Evolutionary conservation across 2,329 filamentous ascomycete species (phyloP).

Genomic region (Epichloe sibirici): DNA sequence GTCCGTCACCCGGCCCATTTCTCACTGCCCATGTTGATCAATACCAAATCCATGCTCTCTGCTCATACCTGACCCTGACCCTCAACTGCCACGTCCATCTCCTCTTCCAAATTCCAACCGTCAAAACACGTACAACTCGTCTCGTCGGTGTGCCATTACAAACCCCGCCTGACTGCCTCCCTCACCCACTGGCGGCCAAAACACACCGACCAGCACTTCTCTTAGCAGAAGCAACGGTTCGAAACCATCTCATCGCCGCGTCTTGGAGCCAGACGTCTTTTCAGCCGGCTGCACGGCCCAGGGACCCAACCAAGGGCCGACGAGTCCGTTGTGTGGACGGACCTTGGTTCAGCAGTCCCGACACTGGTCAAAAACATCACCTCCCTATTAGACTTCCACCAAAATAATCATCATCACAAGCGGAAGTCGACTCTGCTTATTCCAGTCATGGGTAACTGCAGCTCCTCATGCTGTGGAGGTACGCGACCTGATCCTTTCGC

Average conservation of each 20-base stretch:
- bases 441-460: constrained; percentile 47
- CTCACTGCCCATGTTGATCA: constrained; percentile 1
- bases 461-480: constrained; percentile 46
- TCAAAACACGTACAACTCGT: constrained; percentile 1
- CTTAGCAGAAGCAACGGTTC: not conserved
- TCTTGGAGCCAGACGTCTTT: not conserved
- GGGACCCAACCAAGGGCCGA: not conserved
- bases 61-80: not conserved
- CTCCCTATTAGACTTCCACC: not conserved
- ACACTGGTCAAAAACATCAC: not conserved
- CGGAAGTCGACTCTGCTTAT: not conserved
- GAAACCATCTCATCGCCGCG: not conserved
- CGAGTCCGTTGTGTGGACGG: not conserved
- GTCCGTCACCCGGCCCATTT: constrained; percentile 2
- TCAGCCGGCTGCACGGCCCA: not conserved
- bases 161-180: not conserved
- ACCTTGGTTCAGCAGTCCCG: not conserved
- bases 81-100: not conserved
- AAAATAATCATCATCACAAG: not conserved
- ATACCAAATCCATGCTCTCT: not conserved
- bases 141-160: constrained; percentile 1
- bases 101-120: not conserved
- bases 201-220: not conserved
- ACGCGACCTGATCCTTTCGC: constrained; percentile 7
- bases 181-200: not conserved